phyloP scores from a whole-genome alignment of 2,329 filamentous ascomycete genomes.

The Ophiosphaerella narmari region DNA sequence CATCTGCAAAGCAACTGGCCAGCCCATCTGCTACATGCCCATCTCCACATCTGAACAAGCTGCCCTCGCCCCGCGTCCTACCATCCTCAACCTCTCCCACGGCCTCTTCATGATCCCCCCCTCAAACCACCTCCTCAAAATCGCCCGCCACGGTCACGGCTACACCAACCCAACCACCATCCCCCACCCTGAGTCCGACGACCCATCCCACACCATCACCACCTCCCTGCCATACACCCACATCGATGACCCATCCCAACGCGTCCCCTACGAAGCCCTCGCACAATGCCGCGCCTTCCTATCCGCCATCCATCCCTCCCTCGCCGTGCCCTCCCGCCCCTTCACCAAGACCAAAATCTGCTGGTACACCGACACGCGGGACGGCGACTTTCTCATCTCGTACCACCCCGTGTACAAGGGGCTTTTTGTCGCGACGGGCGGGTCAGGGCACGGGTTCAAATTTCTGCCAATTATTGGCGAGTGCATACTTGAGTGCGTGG shows the following conservation, averaged over 20 bases:
- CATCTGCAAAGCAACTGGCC: slow-evolving; percentile 78
- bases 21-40: slow-evolving; percentile 76
- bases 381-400: slow-evolving; percentile 61
- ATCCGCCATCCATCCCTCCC: slow-evolving; percentile 29
- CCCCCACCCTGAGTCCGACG: slow-evolving; percentile 51
- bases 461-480: slow-evolving; percentile 64
- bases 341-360: slow-evolving; percentile 57
- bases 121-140: slow-evolving; percentile 49
- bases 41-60: slow-evolving; percentile 74
- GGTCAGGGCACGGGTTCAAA: slow-evolving; percentile 67
- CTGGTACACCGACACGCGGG: slow-evolving; percentile 62
- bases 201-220: slow-evolving; percentile 44
- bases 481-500: slow-evolving; percentile 58
- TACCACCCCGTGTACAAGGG: slow-evolving; percentile 56
- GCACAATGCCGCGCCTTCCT: slow-evolving; percentile 40
- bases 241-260: slow-evolving; percentile 54
- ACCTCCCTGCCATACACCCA: slow-evolving; percentile 56
- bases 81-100: slow-evolving; percentile 71
- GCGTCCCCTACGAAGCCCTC: slow-evolving; percentile 41
- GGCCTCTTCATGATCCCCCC: slow-evolving; percentile 79
- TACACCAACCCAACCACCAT: slow-evolving; percentile 55
- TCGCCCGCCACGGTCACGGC: slow-evolving; percentile 57
- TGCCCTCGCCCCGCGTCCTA: slow-evolving; percentile 67
- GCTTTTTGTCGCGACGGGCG: slow-evolving; percentile 64
- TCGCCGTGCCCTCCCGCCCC: slow-evolving; percentile 44